Evolutionary conservation across 2,329 filamentous ascomycete genomes (phyloP).

Genomic region (Xylaria sp.): DNA sequence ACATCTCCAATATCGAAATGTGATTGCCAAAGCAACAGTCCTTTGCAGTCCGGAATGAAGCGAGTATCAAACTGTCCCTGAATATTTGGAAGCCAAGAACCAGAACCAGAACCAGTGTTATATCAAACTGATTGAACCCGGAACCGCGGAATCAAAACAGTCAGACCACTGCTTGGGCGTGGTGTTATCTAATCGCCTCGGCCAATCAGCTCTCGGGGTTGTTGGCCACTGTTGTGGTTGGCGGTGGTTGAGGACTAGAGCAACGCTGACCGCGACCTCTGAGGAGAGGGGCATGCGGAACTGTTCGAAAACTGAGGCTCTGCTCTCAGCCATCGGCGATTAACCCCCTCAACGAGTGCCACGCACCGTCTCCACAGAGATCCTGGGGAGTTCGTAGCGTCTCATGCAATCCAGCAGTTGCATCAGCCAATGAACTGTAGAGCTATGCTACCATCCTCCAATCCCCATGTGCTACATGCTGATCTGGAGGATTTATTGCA

Average conservation of each 20-base stretch:
- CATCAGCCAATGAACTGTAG: conserved; percentile 18
- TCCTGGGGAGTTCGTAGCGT: background rate
- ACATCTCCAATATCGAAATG: conserved; percentile 64
- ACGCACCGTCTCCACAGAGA: conserved; percentile 15
- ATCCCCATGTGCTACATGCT: conserved; percentile 17
- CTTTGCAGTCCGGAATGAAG: conserved; percentile 58
- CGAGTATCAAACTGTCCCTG: conserved; percentile 14
- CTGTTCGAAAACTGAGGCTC: conserved; percentile 24
- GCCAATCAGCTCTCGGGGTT: background rate
- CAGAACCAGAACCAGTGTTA: conserved; percentile 31
- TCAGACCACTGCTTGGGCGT: background rate
- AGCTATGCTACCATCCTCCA: conserved; percentile 8
- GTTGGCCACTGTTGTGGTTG: conserved; percentile 1
- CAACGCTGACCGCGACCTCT: conserved; percentile 9
- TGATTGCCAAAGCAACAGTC: conserved; percentile 70
- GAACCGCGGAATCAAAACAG: conserved; percentile 9
- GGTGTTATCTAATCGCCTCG: conserved; percentile 11
- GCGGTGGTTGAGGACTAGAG: conserved; percentile 1
- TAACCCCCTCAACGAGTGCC: conserved; percentile 13
- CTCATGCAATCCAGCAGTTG: conserved; percentile 3
- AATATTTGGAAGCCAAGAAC: conserved; percentile 19
- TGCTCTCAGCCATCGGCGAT: conserved; percentile 8
- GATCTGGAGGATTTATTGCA: conserved; percentile 21
- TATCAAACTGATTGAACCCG: conserved; percentile 31
- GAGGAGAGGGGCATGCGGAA: conserved; percentile 3